Base-by-base conservation (phyloP, 345 rosid genomes). In the Acer negundo region DNA sequence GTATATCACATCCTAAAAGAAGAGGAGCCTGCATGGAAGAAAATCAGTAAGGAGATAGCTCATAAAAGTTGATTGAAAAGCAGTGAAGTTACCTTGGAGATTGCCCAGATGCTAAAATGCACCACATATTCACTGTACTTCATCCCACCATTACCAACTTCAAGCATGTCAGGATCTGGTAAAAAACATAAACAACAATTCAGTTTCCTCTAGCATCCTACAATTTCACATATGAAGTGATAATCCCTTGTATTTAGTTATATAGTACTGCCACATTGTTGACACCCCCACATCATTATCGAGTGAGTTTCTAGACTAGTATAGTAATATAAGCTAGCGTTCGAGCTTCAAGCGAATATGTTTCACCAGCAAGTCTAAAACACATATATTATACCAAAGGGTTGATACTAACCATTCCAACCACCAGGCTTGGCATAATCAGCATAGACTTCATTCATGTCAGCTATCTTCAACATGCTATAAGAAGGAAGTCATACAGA, bases 121-220 rank as follows among this genome's bases (percentile, higher is more conserved):
- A 78, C 83, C 20, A 31, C 70, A 71, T 84, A 84, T 73, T 84
- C 87, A 40, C 67, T 70, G 28, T 82, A 67, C 62, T 80, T 82
- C 87, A 84, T 82, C 55, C 82, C 81, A 66, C 85, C 87, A 75
- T 82, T 84, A 7, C 82, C 87, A 20, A 84, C 83, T 78, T 84
- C 87, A 51, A 84, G 83, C 85, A 84, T 80, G 80, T 84, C 85
- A 40, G 87, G 83, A 67, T 82, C 87, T 84, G 61, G 23, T 58
- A 58, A 22, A 31, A 31, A 1, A 10, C 7, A 11, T 10, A 47
- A 4, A 28, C 28, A 26, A n/a, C n/a, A 13, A 49, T 49, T 15
- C 17, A 2, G 17, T 49, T 13, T 31, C 38, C 38, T 31, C 38
- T 4, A 31, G 38, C 38, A 3, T 0, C 38, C 38, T 31, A 31